These are phyloP conservation scores for Gaillardinia entomophila DNA, from an alignment of 805 yeast genomes.

Conservation along the genomic window DNA sequence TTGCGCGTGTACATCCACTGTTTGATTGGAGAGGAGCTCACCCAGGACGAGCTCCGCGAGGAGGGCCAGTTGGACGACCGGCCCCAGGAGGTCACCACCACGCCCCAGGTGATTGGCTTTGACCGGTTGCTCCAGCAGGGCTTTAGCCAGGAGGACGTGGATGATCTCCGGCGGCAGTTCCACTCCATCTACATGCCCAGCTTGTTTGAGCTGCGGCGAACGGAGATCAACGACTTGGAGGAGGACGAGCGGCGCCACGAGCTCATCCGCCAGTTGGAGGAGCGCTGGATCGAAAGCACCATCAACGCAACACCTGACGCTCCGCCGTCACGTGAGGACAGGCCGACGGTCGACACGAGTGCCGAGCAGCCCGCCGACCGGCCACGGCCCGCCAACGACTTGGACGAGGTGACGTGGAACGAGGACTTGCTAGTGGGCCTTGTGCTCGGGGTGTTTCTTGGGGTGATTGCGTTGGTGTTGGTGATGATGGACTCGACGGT, in stretches of 20 bases:
- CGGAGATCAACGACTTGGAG: conserved; percentile 31
- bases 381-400: background rate
- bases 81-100: conserved; percentile 44
- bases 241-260: conserved; percentile 36
- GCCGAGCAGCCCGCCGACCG: background rate
- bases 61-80: conserved; percentile 55
- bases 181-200: conserved; percentile 55
- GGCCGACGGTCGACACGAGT: background rate
- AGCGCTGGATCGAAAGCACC: conserved; percentile 82
- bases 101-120: conserved; percentile 75
- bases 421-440: conserved; percentile 68
- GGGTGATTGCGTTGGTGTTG: conserved; percentile 59
- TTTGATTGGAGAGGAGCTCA: conserved; percentile 63
- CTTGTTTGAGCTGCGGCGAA: conserved; percentile 9
- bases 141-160: conserved; percentile 71
- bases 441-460: conserved; percentile 68
- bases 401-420: conserved; percentile 31
- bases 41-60: conserved; percentile 47
- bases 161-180: conserved; percentile 69
- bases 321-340: too few relatives aligned
- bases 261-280: conserved; percentile 62
- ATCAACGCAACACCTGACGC: conserved; percentile 35
- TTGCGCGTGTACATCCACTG: conserved; percentile 58
- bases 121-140: conserved; percentile 82
- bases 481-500: conserved; percentile 54